Evolutionary conservation across 306 rosid species (phyloP), one percentile per base, ranked within the genome.

Genomic region (Lathyrus sativus): DNA sequence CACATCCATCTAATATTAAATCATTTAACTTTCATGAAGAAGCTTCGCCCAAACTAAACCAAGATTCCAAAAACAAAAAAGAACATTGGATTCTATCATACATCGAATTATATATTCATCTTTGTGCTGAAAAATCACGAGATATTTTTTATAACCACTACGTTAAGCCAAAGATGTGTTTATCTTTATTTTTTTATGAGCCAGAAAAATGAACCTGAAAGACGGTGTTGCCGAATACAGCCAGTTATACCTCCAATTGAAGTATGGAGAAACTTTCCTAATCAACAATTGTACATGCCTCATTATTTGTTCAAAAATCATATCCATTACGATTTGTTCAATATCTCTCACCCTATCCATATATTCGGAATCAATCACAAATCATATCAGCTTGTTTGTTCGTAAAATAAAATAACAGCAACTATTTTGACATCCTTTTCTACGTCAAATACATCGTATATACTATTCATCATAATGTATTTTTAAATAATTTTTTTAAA

Each of bases 241-340:
- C 24, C 37, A 49, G 9, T 18, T 10, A 8, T 49, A 55, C 42
- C 53, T 24, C 19, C 33, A 15, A 28, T 42, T 69, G 41, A 65
- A 66, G 77, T 60, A 71, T 80, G 84, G 84, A 71, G 74, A 77
- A 79, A 79, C 83, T 74, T 79, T 79, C 76, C 66, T 28, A 68
- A 50, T 44, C 22, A 51, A 65, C 67, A 65, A 28, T 26, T 55
- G 39, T 1, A 55, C 62, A 55, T 70, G 48, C 71, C 55, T 70
- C 83, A 42, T 64, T 48, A 70, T 74, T 65, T 64, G 39, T 1
- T 62, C 35, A 62, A 49, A 46, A 58, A 56, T 41, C 57, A 8
- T 56, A 26, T 65, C 28, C 67, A 67, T 67, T 17, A 13, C 17
- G 58, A 24, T 2, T 15, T 41, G 26, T 15, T 74, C 38, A 65